phyloP scores from a whole-genome alignment of 2,329 filamentous ascomycete genomes.

The Trichoderma afroharzianum region DNA sequence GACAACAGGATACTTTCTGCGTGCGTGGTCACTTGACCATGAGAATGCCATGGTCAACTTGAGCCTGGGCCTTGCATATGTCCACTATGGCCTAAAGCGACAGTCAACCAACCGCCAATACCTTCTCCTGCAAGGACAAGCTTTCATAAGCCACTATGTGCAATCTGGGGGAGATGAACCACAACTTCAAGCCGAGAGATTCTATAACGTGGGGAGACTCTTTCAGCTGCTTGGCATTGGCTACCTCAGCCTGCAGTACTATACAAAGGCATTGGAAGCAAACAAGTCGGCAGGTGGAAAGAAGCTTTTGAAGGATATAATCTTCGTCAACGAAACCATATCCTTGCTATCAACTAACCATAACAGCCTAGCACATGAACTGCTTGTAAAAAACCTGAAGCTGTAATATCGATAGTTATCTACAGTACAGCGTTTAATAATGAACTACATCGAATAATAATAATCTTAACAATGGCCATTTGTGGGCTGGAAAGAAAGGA shows the following conservation, averaged over 20 bases:
- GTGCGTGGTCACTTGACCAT: slow-evolving; percentile 70
- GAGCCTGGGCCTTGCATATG: slow-evolving; percentile 76
- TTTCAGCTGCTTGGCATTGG: slow-evolving; percentile 37
- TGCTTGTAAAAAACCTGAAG: slow-evolving; percentile 29
- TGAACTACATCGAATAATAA: background rate
- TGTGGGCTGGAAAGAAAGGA: background rate
- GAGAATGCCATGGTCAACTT: slow-evolving; percentile 76
- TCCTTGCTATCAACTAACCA: slow-evolving; percentile 32
- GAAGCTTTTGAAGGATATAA: slow-evolving; percentile 29
- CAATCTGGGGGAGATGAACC: slow-evolving; percentile 18
- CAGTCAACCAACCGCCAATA: slow-evolving; percentile 89
- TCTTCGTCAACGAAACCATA: slow-evolving; percentile 33
- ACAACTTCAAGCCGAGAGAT: slow-evolving; percentile 30
- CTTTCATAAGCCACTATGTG: slow-evolving; percentile 60
- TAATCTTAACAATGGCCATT: background rate
- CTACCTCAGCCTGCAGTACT: slow-evolving; percentile 66
- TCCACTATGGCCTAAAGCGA: slow-evolving; percentile 85
- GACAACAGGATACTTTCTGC: slow-evolving; percentile 70
- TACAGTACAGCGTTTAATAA: background rate
- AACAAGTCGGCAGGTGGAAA: slow-evolving; percentile 5
- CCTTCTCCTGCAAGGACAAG: slow-evolving; percentile 77
- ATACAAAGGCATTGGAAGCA: slow-evolving; percentile 43
- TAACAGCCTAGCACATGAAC: slow-evolving; percentile 25
- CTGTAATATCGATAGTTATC: slow-evolving; percentile 18
- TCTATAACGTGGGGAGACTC: slow-evolving; percentile 38